phyloP scores from a whole-genome alignment of 2,329 filamentous ascomycete genomes.

The Graphium sp. region DNA sequence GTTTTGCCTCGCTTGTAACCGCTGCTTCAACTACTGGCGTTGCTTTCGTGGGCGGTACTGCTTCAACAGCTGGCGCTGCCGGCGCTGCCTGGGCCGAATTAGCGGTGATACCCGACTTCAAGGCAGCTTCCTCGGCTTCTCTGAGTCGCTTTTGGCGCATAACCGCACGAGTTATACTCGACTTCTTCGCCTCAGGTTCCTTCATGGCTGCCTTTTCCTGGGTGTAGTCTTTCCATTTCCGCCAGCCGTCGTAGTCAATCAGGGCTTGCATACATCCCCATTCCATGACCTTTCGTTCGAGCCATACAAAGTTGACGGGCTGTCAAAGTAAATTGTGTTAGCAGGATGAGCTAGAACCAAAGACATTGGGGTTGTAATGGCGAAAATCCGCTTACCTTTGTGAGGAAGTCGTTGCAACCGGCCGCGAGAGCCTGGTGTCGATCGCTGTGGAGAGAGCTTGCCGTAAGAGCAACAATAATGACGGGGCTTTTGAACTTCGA shows the following conservation, averaged over 20 bases:
- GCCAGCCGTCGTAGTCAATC: conserved; percentile 97
- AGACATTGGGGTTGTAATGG: background rate
- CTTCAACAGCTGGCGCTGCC: no score
- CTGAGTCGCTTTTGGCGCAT: no score
- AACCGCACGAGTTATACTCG: no score
- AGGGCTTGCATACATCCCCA: conserved; percentile 99
- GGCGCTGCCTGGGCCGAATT: no score
- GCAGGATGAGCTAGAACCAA: background rate
- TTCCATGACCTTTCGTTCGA: conserved; percentile 94
- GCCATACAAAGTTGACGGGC: conserved; percentile 96
- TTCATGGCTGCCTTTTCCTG: conserved; percentile 22
- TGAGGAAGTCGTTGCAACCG: conserved; percentile 95
- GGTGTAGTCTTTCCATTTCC: conserved; percentile 82
- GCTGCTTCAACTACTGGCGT: no score
- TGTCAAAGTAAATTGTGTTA: conserved; percentile 18
- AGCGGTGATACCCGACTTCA: no score
- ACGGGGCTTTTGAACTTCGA: conserved; percentile 86
- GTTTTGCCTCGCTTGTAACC: no score
- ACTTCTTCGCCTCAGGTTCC: conserved; percentile 27
- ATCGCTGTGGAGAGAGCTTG: conserved; percentile 87
- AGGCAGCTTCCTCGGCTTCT: no score
- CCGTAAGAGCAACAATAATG: conserved; percentile 93
- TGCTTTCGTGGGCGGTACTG: no score
- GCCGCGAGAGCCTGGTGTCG: conserved; percentile 87
- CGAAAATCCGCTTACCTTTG: conserved; percentile 49